These are phyloP conservation scores for Lumnitzera littorea DNA, from an alignment of 345 rosid species.

Conservation along the genomic window DNA sequence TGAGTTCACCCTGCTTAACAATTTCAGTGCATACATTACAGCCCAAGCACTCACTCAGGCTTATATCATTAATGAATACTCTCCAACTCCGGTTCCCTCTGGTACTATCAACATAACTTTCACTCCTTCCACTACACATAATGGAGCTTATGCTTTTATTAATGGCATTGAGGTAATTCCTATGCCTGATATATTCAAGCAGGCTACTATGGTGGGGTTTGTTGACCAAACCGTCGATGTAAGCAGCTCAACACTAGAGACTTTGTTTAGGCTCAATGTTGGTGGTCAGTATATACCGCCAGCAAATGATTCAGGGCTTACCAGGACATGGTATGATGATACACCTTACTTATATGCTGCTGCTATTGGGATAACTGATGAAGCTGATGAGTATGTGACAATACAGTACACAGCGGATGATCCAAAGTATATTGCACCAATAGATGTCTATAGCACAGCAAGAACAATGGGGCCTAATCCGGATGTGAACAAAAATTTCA, in stretches of 20 bases:
- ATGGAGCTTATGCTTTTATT: slow-evolving; percentile 37
- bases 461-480: slow-evolving; percentile 40
- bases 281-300: slow-evolving; percentile 42
- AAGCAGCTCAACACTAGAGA: slow-evolving; percentile 26
- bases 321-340: slow-evolving; percentile 57
- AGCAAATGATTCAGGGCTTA: slow-evolving; percentile 29
- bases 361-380: slow-evolving; percentile 24
- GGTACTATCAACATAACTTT: slow-evolving; percentile 30
- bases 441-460: slow-evolving; percentile 30
- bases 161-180: slow-evolving; percentile 57
- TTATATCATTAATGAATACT: slow-evolving; percentile 34
- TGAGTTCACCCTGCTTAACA: slow-evolving; percentile 37
- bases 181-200: slow-evolving; percentile 28
- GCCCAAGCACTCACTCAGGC: slow-evolving; percentile 47
- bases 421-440: slow-evolving; percentile 32
- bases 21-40: slow-evolving; percentile 46
- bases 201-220: slow-evolving; percentile 32
- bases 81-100: slow-evolving; percentile 16
- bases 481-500: slow-evolving; percentile 25
- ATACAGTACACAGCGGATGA: slow-evolving; percentile 16
- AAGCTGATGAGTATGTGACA: slow-evolving; percentile 6
- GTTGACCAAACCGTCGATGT: slow-evolving; percentile 17
- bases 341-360: slow-evolving; percentile 35
- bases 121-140: slow-evolving; percentile 17
- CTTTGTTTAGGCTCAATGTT: slow-evolving; percentile 47